phyloP scores from a whole-genome alignment of 2,329 filamentous ascomycete species.

The Aureobasidium sp. region DNA sequence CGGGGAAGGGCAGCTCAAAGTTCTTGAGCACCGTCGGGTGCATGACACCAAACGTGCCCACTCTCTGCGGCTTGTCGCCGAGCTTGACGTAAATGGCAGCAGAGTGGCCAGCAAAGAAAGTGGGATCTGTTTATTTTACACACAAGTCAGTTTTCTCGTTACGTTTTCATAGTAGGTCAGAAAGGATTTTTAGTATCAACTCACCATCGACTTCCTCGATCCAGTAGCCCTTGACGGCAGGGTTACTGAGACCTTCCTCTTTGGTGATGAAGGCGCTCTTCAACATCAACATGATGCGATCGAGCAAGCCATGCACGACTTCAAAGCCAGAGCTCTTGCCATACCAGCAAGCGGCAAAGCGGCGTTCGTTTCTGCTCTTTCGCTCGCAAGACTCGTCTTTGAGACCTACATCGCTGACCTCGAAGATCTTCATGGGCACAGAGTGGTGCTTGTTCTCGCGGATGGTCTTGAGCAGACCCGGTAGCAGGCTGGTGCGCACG shows the following conservation, averaged over 20 bases:
- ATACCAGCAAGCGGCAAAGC: constrained; percentile 94
- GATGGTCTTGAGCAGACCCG: constrained; percentile 86
- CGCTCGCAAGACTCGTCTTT: constrained; percentile 78
- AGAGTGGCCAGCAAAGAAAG: constrained; percentile 85
- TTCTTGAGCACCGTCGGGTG: constrained; percentile 91
- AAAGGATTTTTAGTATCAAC: too few relatives aligned
- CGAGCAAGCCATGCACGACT: constrained; percentile 86
- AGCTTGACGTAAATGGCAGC: constrained; percentile 76
- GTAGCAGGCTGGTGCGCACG: constrained; percentile 77
- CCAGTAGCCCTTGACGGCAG: constrained; percentile 63
- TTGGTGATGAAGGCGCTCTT: constrained; percentile 70
- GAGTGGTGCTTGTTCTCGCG: constrained; percentile 86
- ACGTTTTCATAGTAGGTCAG: too few relatives aligned
- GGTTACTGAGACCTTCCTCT: constrained; percentile 58
- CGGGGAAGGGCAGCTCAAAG: constrained; percentile 87
- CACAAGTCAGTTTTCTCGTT: constrained; percentile 12
- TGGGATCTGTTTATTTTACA: constrained; percentile 51
- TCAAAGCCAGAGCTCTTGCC: constrained; percentile 94
- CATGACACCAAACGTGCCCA: constrained; percentile 89
- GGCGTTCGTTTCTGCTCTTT: constrained; percentile 83
- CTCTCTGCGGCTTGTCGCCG: constrained; percentile 61
- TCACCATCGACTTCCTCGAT: constrained; percentile 80
- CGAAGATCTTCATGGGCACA: constrained; percentile 87
- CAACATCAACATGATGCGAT: constrained; percentile 89
- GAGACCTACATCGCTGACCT: constrained; percentile 84